Base-by-base conservation (phyloP, 495 filamentous ascomycete species). In the Cercophora samala region DNA sequence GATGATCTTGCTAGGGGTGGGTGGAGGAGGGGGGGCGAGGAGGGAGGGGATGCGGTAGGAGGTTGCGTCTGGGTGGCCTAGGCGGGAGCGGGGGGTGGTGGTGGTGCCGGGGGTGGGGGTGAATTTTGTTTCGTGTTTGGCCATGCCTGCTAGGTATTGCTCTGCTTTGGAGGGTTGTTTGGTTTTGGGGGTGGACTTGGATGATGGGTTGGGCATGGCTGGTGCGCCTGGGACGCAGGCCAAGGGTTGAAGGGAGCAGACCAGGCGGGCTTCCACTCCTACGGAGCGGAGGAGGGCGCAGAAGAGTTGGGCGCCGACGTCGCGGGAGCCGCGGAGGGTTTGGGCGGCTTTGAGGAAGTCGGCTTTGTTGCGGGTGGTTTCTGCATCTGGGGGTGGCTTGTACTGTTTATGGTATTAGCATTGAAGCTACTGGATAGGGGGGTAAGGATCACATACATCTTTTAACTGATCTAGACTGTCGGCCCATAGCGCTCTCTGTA, bases 161-260 rank as follows among this genome's bases (percentile, higher is more conserved):
- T 79, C 75, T 60, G 53, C 72, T 58, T 66, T 74, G 64, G 66
- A 73, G 25, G 52, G 66, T 25, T 71, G 67, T 0, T 74, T 67
- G 22, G 73, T 52, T 6, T 67, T 72, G 18, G 32, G 62, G 8
- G 19, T 21, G n/a, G n/a, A 21, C 21, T 59, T 73, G 74, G 19
- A 61, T 84, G 18, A 72, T 60, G 83, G 77, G 67, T 86, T 89
- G 0, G 84, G 73, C 71, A 80, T 71, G 1, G 77, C 68, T 26
- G 82, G 81, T 18, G 73, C 81, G 1, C 83, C 83, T 1, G 88
- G 83, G 23, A 82, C 83, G 69, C 95, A 94, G 2, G 91, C 82
- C 3, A 99, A 81, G 0, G 88, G 85, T 71, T 98, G 93, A 15
- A 99, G 82, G 9, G 96, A 99, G 77, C 93, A 98, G 1, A 97